Evolutionary conservation across 768 basidiomycete genomes (phyloP).

Genomic region (Amanita subjunquillea): DNA sequence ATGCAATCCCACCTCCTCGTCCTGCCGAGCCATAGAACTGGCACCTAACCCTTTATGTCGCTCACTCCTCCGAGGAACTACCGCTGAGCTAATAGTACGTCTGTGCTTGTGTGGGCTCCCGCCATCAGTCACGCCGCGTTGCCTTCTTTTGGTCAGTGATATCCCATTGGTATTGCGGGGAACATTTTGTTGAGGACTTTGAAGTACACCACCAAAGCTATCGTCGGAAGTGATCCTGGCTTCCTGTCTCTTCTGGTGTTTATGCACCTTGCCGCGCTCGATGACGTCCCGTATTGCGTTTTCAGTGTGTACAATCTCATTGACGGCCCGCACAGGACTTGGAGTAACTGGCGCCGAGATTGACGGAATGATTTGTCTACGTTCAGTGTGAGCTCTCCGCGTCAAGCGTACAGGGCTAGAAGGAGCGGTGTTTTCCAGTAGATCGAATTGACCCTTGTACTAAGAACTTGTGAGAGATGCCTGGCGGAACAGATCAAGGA

Average conservation of each 20-base stretch:
- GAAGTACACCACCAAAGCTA: background rate
- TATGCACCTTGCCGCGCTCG: slow-evolving; percentile 12
- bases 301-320: slow-evolving; percentile 7
- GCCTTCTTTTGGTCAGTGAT: background rate
- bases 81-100: background rate
- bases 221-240: slow-evolving; percentile 6
- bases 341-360: slow-evolving; percentile 16
- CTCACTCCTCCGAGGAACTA: slow-evolving; percentile 8
- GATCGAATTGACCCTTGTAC: slow-evolving; percentile 56
- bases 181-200: background rate
- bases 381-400: slow-evolving; percentile 46
- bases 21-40: background rate
- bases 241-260: slow-evolving; percentile 18
- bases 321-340: background rate
- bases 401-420: slow-evolving; percentile 49
- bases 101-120: background rate
- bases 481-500: background rate
- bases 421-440: slow-evolving; percentile 37
- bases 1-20: too few relatives aligned
- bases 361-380: slow-evolving; percentile 32
- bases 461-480: slow-evolving; percentile 14
- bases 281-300: slow-evolving; percentile 22
- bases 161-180: background rate
- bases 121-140: background rate
- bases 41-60: slow-evolving; percentile 8